These are phyloP conservation scores for Trichophyton schoenleinii DNA, from an alignment of 2,329 filamentous ascomycete genomes.

Conservation along the genomic window DNA sequence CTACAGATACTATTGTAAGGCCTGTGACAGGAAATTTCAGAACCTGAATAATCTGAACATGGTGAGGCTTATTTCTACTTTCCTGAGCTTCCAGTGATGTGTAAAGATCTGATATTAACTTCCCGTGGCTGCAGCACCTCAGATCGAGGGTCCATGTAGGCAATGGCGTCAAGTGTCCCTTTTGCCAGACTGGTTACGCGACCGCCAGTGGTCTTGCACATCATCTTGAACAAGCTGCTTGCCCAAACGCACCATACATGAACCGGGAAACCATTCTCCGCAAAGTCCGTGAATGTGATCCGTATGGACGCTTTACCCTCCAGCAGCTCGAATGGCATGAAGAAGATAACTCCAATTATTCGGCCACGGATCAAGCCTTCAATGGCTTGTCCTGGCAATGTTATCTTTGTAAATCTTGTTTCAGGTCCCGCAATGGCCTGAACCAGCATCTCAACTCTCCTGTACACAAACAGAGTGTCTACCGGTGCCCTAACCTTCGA, in stretches of 20 bases:
- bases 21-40: conserved; percentile 21
- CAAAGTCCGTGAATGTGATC: conserved; percentile 37
- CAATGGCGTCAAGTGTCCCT: conserved; percentile 39
- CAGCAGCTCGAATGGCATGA: conserved; percentile 38
- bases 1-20: conserved; percentile 18
- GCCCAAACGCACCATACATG: conserved; percentile 34
- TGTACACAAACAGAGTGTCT: conserved; percentile 34
- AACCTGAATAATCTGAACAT: conserved; percentile 23
- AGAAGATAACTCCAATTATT: conserved; percentile 19
- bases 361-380: conserved; percentile 32
- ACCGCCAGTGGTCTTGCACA: conserved; percentile 44
- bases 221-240: conserved; percentile 46
- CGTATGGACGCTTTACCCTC: conserved; percentile 39
- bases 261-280: conserved; percentile 40
- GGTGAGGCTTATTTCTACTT: conserved; percentile 13
- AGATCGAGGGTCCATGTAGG: conserved; percentile 31
- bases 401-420: conserved; percentile 41
- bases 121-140: conserved; percentile 36
- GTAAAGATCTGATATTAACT: neutral
- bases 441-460: neutral
- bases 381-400: conserved; percentile 41
- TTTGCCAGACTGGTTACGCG: conserved; percentile 37
- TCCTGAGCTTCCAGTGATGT: neutral
- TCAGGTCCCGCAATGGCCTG: conserved; percentile 21
- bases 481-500: conserved; percentile 33